A percentile compares a stretch with the other conserved stretches of the same genome.
Evolutionary conservation across 2,329 filamentous ascomycete species (phyloP).

Genomic region (Thermothelomyces thermophilus): DNA sequence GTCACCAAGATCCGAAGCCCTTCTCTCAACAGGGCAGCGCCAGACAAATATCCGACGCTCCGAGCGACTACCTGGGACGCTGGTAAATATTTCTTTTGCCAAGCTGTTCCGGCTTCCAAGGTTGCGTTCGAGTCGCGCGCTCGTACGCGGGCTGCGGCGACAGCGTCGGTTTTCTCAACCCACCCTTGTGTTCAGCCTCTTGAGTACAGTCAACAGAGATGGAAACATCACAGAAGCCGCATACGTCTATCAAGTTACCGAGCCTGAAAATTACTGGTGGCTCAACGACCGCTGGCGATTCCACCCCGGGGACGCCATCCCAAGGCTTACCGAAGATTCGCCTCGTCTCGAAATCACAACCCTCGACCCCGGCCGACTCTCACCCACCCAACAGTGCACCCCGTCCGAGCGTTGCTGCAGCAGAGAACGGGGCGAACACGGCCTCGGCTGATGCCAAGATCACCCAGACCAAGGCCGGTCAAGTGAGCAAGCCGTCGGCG

Average conservation of each 20-base stretch:
- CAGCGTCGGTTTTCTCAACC: too few relatives aligned
- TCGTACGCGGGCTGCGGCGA: too few relatives aligned
- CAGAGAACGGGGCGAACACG: constrained; percentile 14
- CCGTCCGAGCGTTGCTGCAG: neutral
- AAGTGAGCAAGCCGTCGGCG: constrained; percentile 52
- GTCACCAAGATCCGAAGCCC: neutral
- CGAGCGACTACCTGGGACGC: too few relatives aligned
- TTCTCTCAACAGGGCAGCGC: too few relatives aligned
- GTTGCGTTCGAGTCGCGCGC: too few relatives aligned
- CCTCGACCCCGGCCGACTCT: constrained; percentile 23
- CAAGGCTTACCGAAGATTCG: constrained; percentile 23
- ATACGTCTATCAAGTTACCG: constrained; percentile 14
- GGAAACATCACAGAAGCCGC: constrained; percentile 16
- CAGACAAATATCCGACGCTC: too few relatives aligned
- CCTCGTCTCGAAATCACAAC: constrained; percentile 22
- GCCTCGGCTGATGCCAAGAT: constrained; percentile 14
- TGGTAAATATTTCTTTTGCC: too few relatives aligned
- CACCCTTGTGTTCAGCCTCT: neutral
- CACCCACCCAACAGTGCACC: constrained; percentile 11
- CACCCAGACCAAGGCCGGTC: constrained; percentile 52
- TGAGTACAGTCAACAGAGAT: constrained; percentile 7
- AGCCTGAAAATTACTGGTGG: constrained; percentile 18
- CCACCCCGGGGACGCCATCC: constrained; percentile 19
- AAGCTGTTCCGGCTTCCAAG: too few relatives aligned
- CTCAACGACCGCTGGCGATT: constrained; percentile 4